Evolutionary conservation across 257 asterid species (phyloP), one percentile per base, ranked within the genome.

Genomic region (Fraxinus quadrangulata): DNA sequence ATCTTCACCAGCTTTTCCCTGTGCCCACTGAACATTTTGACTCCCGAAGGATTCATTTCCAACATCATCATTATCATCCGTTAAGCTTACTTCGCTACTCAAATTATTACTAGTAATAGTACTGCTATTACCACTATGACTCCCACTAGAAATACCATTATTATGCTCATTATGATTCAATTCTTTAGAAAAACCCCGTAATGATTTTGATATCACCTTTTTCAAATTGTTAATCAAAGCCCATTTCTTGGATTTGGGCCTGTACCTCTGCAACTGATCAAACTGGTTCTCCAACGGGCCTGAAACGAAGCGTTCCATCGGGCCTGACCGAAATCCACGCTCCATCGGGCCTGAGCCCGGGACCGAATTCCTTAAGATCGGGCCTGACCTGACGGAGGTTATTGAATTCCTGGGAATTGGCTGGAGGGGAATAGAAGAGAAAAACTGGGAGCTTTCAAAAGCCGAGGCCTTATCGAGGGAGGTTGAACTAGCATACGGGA

Each of bases 1-100:
- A 81, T 93, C 98, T 67, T 96, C 98, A 30, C 99, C 99, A 2
- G 99, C 98, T 75, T 96, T 96, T 5, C 99, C 98, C 80, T 93
- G 98, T 1, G 99, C 99, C 99, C 99, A 96, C 83, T 93, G 99
- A 71, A 93, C 90, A 75, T 90, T 95, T 76, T 87, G 94, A 49
- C 95, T 89, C 14, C 90, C 87, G 74, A 90, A 92, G 2, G 97
- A 88, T 10, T 90, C 97, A 17, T 84, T 81, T 12, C 88, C 88
- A 26, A 82, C 92, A 36, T 85, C 92, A 31, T 90, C 94, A 36
- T 88, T 84, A 70, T 92, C 97, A 33, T 92, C 96, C n/a, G 71
- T 79, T 74, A 89, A 81, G 78, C 99, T 93, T 86, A 86, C 83
- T 39, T 89, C 88, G 34, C 94, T 90, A 75, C 97, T 91, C 79